These are phyloP conservation scores for Trichoderma hamatum DNA, from an alignment of 2,329 filamentous ascomycete species.

Conservation along the genomic window DNA sequence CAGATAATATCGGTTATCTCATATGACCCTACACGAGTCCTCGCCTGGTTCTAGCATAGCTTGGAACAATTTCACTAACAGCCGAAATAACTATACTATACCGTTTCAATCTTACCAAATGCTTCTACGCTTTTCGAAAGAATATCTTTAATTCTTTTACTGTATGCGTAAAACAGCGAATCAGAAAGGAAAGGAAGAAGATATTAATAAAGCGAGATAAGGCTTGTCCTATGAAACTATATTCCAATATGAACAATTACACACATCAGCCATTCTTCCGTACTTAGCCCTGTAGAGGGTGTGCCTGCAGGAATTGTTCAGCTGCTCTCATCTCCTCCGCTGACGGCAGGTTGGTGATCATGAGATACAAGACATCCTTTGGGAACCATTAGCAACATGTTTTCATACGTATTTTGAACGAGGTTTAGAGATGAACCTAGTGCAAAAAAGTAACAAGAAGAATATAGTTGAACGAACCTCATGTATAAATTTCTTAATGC, in stretches of 20 bases:
- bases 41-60: background rate
- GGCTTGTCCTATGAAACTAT: background rate
- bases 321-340: conserved; percentile 25
- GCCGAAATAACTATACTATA: background rate
- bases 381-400: background rate
- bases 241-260: background rate
- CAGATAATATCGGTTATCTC: background rate
- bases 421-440: background rate
- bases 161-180: background rate
- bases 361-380: conserved; percentile 29
- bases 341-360: conserved; percentile 28
- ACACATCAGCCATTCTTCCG: background rate
- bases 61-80: background rate
- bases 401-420: no score
- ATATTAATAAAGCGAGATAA: background rate
- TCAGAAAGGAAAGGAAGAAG: background rate
- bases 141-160: background rate
- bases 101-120: background rate
- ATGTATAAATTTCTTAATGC: conserved; percentile 26
- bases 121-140: background rate
- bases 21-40: background rate
- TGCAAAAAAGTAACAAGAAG: background rate
- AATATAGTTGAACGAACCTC: conserved; percentile 4
- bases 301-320: conserved; percentile 4
- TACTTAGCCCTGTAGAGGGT: background rate